phyloP scores from a whole-genome alignment of 179 eudicot genomes.

The Beta macrorhiza region DNA sequence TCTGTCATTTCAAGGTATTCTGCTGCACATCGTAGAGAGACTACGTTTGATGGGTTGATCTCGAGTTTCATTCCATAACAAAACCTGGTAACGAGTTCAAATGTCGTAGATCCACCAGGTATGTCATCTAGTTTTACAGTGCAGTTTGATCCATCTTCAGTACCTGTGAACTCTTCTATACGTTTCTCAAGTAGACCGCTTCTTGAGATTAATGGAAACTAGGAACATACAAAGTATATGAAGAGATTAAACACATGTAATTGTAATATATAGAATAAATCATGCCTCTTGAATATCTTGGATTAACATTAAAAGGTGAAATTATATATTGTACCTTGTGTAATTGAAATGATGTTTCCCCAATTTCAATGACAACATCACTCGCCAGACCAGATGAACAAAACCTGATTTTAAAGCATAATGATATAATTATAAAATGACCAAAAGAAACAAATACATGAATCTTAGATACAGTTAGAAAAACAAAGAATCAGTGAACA shows the following conservation, averaged over 20 bases:
- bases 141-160: constrained; percentile 48
- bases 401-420: constrained; percentile 39
- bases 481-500: not conserved
- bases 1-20: constrained; percentile 87
- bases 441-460: not conserved
- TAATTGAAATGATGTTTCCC: constrained; percentile 70
- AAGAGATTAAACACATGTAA: not conserved
- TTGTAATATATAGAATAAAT: not conserved
- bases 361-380: constrained; percentile 78
- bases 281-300: not conserved
- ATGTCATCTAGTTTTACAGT: constrained; percentile 55
- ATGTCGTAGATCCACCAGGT: constrained; percentile 84
- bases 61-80: constrained; percentile 91
- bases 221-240: not conserved
- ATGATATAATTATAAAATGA: too few relatives aligned
- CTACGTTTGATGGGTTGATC: constrained; percentile 70
- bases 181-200: constrained; percentile 76
- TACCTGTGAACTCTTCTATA: constrained; percentile 56
- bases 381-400: constrained; percentile 93
- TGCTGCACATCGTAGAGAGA: constrained; percentile 72
- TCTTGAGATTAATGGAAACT: constrained; percentile 94
- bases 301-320: not conserved
- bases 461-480: not conserved
- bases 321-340: constrained; percentile 58
- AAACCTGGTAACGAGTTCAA: constrained; percentile 75